Evolutionary conservation across 768 basidiomycete species (phyloP), one percentile per base, ranked within the genome.

Genomic region (Gymnopilus junonius): DNA sequence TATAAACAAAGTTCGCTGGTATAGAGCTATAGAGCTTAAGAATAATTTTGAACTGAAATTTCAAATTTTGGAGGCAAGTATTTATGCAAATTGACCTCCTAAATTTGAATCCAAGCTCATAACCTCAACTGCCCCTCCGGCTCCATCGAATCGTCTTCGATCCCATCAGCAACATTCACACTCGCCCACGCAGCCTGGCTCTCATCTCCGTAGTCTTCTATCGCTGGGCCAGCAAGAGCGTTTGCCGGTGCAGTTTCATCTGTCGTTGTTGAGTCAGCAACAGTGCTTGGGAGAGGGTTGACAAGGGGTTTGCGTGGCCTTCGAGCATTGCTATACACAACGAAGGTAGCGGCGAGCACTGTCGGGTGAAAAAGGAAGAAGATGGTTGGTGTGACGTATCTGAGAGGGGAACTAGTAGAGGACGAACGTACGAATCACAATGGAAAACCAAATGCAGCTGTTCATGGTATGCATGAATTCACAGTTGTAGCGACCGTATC

Each of bases 131-230:
- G 65, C 10, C 69, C 69, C 50, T 68, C 63, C 5, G 50, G 62
- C 55, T 66, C 63, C 2, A 57, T 21, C 4, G 65, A 60, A 46
- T 70, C 69, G 37, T 70, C 69, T 32, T 67, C 65, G 21, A 70
- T 66, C 14, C 67, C 69, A 63, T 70, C 66, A 10, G 69, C 69
- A 3, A 70, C 63, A 40, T 66, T 62, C 8, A 55, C 42, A 23
- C 37, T 55, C 0, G 65, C 56, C 69, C 69, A 70, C 1, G 61
- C 50, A 6, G 46, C 31, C 15, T 61, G 61, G 15, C 62, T 58
- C n/a, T 66, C 63, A 27, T 65, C 63, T 6, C 66, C 56, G n/a
- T 39, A 54, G 31, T 46, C 56, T 21, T 17, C 39, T 27, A 37
- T 40, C 10, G 37, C 21, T 3, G 48, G 48, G n/a, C 48, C 48